These are phyloP conservation scores for Diospyros kaki DNA, from an alignment of 148 eudicot genomes.

Conservation along the genomic window DNA sequence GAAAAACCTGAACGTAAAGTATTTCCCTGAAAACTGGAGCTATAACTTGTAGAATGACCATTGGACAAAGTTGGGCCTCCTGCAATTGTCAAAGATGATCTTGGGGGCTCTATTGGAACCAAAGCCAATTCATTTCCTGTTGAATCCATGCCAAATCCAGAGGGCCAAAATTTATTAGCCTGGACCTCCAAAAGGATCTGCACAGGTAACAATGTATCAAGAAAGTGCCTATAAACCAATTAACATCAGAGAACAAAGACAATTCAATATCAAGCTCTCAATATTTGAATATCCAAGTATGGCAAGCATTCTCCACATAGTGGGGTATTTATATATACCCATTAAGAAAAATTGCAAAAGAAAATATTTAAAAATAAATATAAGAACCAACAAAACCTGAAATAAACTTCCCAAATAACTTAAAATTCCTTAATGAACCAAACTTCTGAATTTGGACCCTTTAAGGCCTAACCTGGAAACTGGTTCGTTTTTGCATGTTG, in stretches of 20 bases:
- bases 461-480: no score
- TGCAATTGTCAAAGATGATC: constrained; percentile 79
- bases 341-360: no score
- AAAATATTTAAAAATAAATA: no score
- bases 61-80: constrained; percentile 88
- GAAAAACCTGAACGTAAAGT: constrained; percentile 33
- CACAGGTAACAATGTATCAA: constrained; percentile 12
- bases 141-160: constrained; percentile 48
- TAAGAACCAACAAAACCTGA: no score
- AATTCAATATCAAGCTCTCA: no score
- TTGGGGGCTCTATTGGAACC: constrained; percentile 82
- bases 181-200: constrained; percentile 78
- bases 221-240: background rate
- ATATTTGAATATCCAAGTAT: no score
- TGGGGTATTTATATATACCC: no score
- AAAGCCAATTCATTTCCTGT: constrained; percentile 75
- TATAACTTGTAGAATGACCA: constrained; percentile 52
- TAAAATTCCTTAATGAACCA: no score
- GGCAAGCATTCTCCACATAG: no score
- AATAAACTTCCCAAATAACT: no score
- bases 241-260: background rate
- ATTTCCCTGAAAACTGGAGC: constrained; percentile 37
- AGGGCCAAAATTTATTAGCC: constrained; percentile 27
- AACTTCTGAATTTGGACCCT: no score
- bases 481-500: no score